These are phyloP conservation scores for Ulvella scutata DNA, from an alignment of 139 green algal species.

Conservation along the genomic window DNA sequence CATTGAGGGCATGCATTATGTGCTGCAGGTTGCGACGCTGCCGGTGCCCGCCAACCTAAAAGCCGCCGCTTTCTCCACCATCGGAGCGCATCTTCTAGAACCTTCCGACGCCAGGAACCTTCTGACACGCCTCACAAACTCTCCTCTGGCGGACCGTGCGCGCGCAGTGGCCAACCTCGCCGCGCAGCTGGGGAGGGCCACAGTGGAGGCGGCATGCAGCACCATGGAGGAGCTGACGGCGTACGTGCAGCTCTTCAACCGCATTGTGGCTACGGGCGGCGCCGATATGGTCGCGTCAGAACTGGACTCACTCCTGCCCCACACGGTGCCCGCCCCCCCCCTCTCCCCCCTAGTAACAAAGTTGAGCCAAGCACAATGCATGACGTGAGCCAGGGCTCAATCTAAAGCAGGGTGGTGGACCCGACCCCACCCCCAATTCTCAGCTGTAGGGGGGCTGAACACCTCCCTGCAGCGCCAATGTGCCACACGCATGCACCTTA, in stretches of 20 bases:
- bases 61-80: neutral
- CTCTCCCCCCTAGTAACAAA: no score
- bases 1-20: no score
- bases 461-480: no score
- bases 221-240: neutral
- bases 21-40: neutral
- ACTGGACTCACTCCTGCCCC: neutral
- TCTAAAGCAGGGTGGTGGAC: no score
- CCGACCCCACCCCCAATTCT: no score
- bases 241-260: neutral
- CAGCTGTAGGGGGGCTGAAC: no score
- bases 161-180: neutral
- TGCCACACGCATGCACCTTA: no score
- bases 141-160: neutral
- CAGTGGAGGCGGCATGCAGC: neutral
- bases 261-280: neutral
- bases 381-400: no score
- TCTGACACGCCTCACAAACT: neutral
- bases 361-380: no score
- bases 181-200: neutral
- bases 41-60: neutral
- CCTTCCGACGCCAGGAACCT: neutral
- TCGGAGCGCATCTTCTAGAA: neutral
- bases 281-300: neutral
- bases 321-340: neutral